These are phyloP conservation scores for Umbellularia californica DNA, from an alignment of 164 flowering plant genomes.

Conservation along the genomic window DNA sequence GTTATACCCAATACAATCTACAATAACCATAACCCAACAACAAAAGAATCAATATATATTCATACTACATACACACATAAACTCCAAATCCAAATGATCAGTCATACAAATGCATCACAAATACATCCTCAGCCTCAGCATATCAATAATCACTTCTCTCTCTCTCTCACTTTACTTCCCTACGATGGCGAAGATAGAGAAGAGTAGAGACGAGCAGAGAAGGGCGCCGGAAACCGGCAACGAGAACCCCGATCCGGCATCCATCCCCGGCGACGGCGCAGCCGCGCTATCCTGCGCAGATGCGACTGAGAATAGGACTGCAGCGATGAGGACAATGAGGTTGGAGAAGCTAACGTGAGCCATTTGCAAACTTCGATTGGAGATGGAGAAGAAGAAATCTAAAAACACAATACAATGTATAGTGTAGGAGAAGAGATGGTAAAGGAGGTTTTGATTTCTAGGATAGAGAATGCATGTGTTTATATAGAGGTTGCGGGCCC, in stretches of 20 bases:
- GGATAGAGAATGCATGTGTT: background rate
- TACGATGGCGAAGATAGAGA: slow-evolving; percentile 20
- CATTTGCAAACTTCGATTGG: background rate
- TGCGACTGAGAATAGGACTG: background rate
- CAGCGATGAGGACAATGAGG: background rate
- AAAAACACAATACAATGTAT: too few species aligned
- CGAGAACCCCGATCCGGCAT: slow-evolving; percentile 21
- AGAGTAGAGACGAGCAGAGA: slow-evolving; percentile 18
- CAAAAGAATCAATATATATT: too few species aligned
- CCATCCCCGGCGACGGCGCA: slow-evolving; percentile 23
- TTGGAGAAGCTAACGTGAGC: slow-evolving; percentile 6
- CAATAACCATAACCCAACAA: too few species aligned
- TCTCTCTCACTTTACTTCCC: background rate
- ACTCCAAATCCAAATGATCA: too few species aligned
- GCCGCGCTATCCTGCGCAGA: slow-evolving; percentile 7
- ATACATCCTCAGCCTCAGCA: too few species aligned
- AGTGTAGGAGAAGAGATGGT: background rate
- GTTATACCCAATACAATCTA: too few species aligned
- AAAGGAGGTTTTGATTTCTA: background rate
- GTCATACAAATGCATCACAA: too few species aligned
- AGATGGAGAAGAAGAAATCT: background rate
- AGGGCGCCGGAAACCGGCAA: slow-evolving; percentile 22
- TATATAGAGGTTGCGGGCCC: background rate
- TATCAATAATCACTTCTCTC: background rate
- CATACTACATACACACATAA: too few species aligned